Conservation (phyloP, 1,284 basidiomycete genomes). For the Taiwanofungus camphoratus region DNA sequence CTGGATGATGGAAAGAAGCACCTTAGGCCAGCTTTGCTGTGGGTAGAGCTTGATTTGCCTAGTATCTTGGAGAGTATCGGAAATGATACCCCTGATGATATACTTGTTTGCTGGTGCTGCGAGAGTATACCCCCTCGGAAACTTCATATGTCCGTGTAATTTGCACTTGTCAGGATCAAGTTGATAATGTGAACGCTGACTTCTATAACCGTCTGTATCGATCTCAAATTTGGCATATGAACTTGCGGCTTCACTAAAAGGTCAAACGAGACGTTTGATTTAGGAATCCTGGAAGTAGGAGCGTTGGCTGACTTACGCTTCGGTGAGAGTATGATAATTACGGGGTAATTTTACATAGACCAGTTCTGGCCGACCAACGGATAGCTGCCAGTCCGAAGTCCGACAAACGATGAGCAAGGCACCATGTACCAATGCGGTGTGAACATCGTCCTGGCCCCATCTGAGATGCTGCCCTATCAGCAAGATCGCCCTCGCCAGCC, state of each 20-base stretch:
- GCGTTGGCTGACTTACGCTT: too few species aligned
- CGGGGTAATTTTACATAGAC: conserved; percentile 1
- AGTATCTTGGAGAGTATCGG: not conserved
- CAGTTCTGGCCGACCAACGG: not conserved
- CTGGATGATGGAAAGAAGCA: conserved; percentile 3
- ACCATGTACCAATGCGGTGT: conserved; percentile 3
- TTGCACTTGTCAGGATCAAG: not conserved
- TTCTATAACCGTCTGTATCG: not conserved
- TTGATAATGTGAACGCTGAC: not conserved
- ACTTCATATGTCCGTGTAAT: not conserved
- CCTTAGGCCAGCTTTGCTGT: not conserved
- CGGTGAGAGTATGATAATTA: not conserved
- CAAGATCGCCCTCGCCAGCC: conserved; percentile 4
- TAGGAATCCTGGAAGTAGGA: too few species aligned
- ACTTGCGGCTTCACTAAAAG: too few species aligned
- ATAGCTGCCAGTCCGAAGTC: conserved; percentile 1
- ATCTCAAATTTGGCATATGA: not conserved
- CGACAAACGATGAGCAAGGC: conserved; percentile 2
- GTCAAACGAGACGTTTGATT: too few species aligned
- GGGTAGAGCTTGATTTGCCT: not conserved
- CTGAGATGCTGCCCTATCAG: conserved; percentile 6
- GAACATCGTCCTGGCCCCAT: conserved; percentile 3
- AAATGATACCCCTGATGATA: not conserved
- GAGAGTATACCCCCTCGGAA: conserved; percentile 3
- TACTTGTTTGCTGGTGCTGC: conserved; percentile 2